Percentiles rank a stretch among this genome's conserved stretches.
These are phyloP conservation scores for Physcomitrium patens DNA, from an alignment of 225 moss, liverwort and hornwort species.

Conservation along the genomic window DNA sequence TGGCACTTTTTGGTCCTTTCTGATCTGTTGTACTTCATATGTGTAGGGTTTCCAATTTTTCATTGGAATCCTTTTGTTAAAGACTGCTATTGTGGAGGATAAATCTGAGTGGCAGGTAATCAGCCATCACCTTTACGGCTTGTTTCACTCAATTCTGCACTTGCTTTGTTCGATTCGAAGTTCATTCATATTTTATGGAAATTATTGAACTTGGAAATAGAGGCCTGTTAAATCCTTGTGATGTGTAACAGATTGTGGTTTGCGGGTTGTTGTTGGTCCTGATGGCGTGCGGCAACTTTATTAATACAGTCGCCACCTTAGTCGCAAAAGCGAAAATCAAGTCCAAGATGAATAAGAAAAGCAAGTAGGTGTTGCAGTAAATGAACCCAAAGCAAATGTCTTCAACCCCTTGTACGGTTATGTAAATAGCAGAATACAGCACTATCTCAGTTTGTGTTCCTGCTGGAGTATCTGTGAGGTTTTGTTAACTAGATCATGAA, in stretches of 20 bases:
- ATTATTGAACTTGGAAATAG: no score
- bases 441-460: conserved; percentile 23
- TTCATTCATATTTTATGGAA: no score
- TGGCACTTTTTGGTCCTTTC: not conserved
- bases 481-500: not conserved
- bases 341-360: conserved; percentile 80
- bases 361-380: conserved; percentile 57
- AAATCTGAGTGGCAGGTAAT: conserved; percentile 87
- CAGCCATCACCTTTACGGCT: not conserved
- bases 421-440: conserved; percentile 32
- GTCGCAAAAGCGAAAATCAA: conserved; percentile 81
- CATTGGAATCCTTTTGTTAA: conserved; percentile 70
- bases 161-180: no score
- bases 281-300: conserved; percentile 88
- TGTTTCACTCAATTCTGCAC: not conserved
- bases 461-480: not conserved
- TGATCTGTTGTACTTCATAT: conserved; percentile 8
- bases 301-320: conserved; percentile 78
- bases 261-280: conserved; percentile 73
- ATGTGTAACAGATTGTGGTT: conserved; percentile 72
- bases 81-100: conserved; percentile 69
- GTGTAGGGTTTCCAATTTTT: conserved; percentile 83
- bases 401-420: conserved; percentile 27
- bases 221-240: not conserved
- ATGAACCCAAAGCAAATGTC: conserved; percentile 52